Base-by-base conservation (phyloP, 2,329 filamentous ascomycete species). In the Aspergillus sp. region DNA sequence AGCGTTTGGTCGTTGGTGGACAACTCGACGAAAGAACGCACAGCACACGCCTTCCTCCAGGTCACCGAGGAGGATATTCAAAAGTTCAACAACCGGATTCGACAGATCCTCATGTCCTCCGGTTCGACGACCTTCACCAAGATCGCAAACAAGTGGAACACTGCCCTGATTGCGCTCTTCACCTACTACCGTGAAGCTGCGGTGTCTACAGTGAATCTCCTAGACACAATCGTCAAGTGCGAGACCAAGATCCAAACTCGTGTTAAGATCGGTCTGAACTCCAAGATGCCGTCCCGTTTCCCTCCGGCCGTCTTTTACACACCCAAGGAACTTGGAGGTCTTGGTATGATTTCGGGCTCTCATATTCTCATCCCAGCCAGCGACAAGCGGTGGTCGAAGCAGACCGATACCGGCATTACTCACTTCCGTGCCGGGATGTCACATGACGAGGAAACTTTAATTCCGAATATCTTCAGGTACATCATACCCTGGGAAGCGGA, bases 111-210 rank as follows among this genome's bases (percentile, higher is more conserved):
- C 56, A 99, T 99, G 95, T 98, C 93, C 11, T 98, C 95, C 57
- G 96, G 95, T n/a, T 96, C 91, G 5, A 99, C 95, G 0, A 99
- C 95, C 0, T 99, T 99, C 78, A 99, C 95, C 45, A 99, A 99
- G 83, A 99, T 99, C 70, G 95, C 96, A 47, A 99, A 99, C 79
- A 99, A 99, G 79, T 99, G 96, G 95, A 99, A 99, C 76, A 99
- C 95, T 0, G 95, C 91, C 1, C 77, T 99, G 64, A 99, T 99
- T 68, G 93, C 95, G 0, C 84, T 99, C 24, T 99, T 99, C 78
- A 98, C 95, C 0, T 99, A 99, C 76, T 99, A 99, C 72, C 91
- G 95, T 73, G 95, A 99, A 73, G 95, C 95, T 48, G 95, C 95
- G 15, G 93, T 98, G 1, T 96, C 93, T 1, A 99, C 96, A 0